Percentiles rank a stretch among this genome's conserved stretches.
These are phyloP conservation scores for Tirmania nivea DNA, from an alignment of 495 filamentous ascomycete genomes.

Conservation along the genomic window DNA sequence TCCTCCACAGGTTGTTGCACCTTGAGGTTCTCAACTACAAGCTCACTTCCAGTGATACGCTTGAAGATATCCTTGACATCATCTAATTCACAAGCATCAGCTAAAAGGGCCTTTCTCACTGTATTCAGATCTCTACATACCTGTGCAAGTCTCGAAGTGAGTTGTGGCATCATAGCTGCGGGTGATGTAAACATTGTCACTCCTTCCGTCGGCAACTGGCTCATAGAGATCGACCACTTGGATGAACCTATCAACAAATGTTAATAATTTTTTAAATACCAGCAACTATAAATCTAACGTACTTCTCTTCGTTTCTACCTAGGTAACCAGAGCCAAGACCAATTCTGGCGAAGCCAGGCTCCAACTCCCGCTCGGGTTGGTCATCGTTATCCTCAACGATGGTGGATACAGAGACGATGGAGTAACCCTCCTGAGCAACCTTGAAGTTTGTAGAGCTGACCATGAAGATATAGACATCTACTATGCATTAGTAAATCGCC, in stretches of 20 bases:
- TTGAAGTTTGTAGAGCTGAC: constrained; percentile 65
- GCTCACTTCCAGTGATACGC: constrained; percentile 67
- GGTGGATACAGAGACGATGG: constrained; percentile 93
- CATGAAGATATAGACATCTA: constrained; percentile 94
- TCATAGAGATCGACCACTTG: constrained; percentile 45
- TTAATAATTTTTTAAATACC: background rate
- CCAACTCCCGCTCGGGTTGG: constrained; percentile 89
- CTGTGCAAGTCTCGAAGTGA: constrained; percentile 85
- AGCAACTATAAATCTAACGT: background rate
- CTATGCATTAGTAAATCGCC: background rate
- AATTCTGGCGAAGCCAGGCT: constrained; percentile 80
- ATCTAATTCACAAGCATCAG: constrained; percentile 29
- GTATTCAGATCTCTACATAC: constrained; percentile 20
- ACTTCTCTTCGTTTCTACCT: constrained; percentile 87
- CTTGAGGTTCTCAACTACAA: constrained; percentile 27
- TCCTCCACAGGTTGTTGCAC: background rate
- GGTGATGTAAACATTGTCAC: constrained; percentile 88
- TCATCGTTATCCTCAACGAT: constrained; percentile 57
- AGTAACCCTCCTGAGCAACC: constrained; percentile 97
- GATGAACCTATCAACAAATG: constrained; percentile 10
- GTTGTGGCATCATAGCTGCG: constrained; percentile 95
- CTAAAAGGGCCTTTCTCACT: background rate
- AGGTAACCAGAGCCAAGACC: constrained; percentile 72
- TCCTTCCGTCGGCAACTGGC: constrained; percentile 63
- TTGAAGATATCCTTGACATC: constrained; percentile 88